Evolutionary conservation across 1,284 basidiomycete species (phyloP).

Genomic region (Cryptococcus sp.): DNA sequence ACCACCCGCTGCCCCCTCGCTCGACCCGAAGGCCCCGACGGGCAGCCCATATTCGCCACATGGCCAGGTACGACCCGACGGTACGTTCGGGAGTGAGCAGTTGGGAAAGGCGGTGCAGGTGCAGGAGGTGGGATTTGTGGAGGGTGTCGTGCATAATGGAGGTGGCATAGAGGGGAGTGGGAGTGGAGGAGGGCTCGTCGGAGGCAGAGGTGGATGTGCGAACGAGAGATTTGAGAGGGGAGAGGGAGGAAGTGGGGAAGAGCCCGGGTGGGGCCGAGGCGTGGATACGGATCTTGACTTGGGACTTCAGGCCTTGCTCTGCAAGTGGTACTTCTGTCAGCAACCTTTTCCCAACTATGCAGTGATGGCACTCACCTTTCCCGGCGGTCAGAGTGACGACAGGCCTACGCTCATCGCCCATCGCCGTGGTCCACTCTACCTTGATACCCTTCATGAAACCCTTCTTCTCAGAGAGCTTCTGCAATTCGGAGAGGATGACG

Average conservation of each 20-base stretch:
- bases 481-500: conserved; percentile 66
- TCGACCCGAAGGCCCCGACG: conserved; percentile 67
- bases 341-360: neutral
- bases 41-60: conserved; percentile 86
- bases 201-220: conserved; percentile 33
- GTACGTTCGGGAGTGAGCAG: conserved; percentile 60
- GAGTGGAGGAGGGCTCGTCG: conserved; percentile 21
- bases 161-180: conserved; percentile 78
- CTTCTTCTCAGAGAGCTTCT: conserved; percentile 52
- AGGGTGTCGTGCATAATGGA: conserved; percentile 65
- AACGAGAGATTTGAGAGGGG: conserved; percentile 71
- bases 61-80: conserved; percentile 63
- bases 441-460: conserved; percentile 62
- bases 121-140: conserved; percentile 65
- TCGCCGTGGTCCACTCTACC: conserved; percentile 61
- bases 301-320: conserved; percentile 62
- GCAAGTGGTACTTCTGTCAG: neutral
- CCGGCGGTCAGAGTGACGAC: conserved; percentile 21
- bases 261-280: conserved; percentile 61
- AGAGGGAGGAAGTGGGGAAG: conserved; percentile 64
- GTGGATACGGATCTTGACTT: conserved; percentile 69
- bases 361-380: conserved; percentile 29
- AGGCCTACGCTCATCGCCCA: conserved; percentile 55
- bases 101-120: conserved; percentile 64
- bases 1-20: conserved; percentile 63